phyloP scores from a whole-genome alignment of 1,284 basidiomycete genomes.

The Pholiota adiposa region DNA sequence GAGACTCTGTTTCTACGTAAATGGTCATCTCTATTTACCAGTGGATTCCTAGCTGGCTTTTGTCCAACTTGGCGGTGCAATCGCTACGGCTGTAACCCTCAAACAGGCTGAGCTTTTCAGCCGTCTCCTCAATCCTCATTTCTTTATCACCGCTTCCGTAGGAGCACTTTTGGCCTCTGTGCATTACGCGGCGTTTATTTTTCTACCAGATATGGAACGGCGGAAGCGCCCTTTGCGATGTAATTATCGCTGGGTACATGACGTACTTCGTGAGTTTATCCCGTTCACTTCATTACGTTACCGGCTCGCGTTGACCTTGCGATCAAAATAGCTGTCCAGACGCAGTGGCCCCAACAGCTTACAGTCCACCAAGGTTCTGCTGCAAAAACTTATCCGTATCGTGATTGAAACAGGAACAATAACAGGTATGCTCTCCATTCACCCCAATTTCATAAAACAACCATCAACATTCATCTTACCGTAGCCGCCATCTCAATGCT shows the following conservation, averaged over 20 bases:
- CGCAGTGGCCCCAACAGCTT: slow-evolving; percentile 4
- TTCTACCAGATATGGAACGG: slow-evolving; percentile 27
- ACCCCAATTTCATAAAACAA: neutral
- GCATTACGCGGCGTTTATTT: neutral
- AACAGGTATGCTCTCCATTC: slow-evolving; percentile 12
- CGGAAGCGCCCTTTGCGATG: slow-evolving; percentile 24
- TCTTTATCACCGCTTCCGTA: slow-evolving; percentile 15
- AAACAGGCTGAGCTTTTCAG: slow-evolving; percentile 14
- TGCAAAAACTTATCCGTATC: slow-evolving; percentile 21
- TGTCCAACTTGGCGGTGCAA: slow-evolving; percentile 18
- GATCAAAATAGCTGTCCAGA: slow-evolving; percentile 5
- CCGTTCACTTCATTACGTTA: neutral
- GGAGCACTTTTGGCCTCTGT: neutral
- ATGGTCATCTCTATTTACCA: neutral
- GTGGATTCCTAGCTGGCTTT: slow-evolving; percentile 16
- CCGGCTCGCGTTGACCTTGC: neutral
- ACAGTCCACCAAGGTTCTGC: slow-evolving; percentile 14
- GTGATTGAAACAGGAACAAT: slow-evolving; percentile 22
- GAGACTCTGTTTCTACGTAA: neutral
- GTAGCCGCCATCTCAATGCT: slow-evolving; percentile 4
- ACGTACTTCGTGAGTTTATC: slow-evolving; percentile 25
- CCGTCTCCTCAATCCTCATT: slow-evolving; percentile 4
- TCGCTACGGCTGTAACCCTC: slow-evolving; percentile 13
- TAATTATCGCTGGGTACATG: slow-evolving; percentile 28
- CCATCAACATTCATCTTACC: too few species aligned